These are phyloP conservation scores for Ophiostoma himal-ulmi DNA, from an alignment of 2,329 filamentous ascomycete genomes.

Conservation along the genomic window DNA sequence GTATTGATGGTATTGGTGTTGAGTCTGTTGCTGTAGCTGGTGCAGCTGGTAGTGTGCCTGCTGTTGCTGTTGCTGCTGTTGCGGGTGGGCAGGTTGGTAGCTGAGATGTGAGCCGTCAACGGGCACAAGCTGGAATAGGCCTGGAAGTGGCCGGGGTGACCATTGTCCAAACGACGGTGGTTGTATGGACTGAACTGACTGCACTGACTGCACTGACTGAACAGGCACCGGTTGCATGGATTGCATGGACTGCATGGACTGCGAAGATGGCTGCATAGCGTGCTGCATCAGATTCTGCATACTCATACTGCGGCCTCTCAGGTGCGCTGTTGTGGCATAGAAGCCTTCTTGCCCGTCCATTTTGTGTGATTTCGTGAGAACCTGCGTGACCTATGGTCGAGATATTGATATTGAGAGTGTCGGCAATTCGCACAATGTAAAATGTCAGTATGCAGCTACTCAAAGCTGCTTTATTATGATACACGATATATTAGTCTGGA, in stretches of 20 bases:
- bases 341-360: not conserved
- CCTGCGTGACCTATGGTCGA: not conserved
- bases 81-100: not conserved
- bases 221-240: too few relatives aligned
- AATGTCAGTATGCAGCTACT: not conserved
- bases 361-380: not conserved
- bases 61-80: constrained; percentile 11
- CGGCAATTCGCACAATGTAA: not conserved
- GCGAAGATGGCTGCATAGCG: too few relatives aligned
- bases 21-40: not conserved
- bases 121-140: constrained; percentile 19
- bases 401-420: not conserved
- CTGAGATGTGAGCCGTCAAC: constrained; percentile 4
- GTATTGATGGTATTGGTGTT: not conserved
- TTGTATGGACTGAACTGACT: not conserved
- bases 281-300: not conserved
- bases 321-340: not conserved
- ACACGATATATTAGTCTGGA: not conserved
- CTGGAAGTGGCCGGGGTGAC: constrained; percentile 14
- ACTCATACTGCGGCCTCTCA: not conserved
- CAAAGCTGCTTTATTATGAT: not conserved
- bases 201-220: not conserved
- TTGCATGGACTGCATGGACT: not conserved
- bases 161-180: constrained; percentile 15
- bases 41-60: constrained; percentile 7